Base-by-base conservation (phyloP, 2,329 filamentous ascomycete species). In the Cadophora luteo-olivacea region DNA sequence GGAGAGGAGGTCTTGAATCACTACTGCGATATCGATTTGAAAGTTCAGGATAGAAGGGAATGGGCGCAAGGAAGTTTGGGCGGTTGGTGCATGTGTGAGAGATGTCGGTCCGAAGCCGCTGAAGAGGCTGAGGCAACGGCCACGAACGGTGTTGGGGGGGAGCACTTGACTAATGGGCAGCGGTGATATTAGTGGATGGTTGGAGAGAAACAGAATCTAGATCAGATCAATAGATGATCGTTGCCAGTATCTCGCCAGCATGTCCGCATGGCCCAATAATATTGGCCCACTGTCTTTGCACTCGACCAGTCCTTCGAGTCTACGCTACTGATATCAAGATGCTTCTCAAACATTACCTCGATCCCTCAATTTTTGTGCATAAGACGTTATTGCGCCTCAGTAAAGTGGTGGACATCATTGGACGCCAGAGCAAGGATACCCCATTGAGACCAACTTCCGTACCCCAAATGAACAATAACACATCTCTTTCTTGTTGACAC, bases 1-100 rank as follows among this genome's bases (percentile, higher is more conserved):
- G 94, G 92, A 5, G 89, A 97, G 70, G 95, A 99, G 82, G 89
- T 98, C 55, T 80, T 97, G 70, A 97, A 94, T 78, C 95, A 98
- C 80, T 99, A 99, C 79, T 97, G 94, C 78, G 96, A 98, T 81
- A 85, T 97, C 64, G 84, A 87, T 24, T 78, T 98, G 68, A 85
- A 87, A 0, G 94, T 97, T 1, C 87, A 90, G 73, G 87, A 96
- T 77, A 87, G 96, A 67, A 87, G 96, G 70, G 94, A 97, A 76
- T 97, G 95, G 94, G 93, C 94, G 4, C 84, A 85, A 58, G 96
- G 95, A 5, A 94, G 93, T 68, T 83, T 99, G 64, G 96, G 96
- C 0, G 96, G 96, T 0, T 89, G 88, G 80, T 99, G 96, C 81
- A 90, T 92, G 85, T 99, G 96, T 81, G 82, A 86, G 69, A 87